Evolutionary conservation across 129 eudicot species (phyloP).

Genomic region (Flaveria ramosissima): DNA sequence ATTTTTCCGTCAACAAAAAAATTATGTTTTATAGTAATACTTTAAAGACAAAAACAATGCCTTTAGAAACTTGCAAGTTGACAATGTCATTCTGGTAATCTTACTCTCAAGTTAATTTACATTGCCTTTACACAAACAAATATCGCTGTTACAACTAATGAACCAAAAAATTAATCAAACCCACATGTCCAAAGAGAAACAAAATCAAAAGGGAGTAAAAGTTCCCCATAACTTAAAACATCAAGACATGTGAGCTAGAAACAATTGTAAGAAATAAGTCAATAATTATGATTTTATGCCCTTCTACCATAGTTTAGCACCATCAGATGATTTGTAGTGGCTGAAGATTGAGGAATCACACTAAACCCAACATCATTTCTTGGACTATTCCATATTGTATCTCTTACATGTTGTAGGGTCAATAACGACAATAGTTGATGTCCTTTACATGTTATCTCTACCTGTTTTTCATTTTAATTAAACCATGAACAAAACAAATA

Average conservation of each 20-base stretch:
- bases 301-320: slow-evolving; percentile 53
- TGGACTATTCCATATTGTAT: slow-evolving; percentile 57
- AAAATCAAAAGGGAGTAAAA: slow-evolving; percentile 28
- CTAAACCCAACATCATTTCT: slow-evolving; percentile 32
- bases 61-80: neutral
- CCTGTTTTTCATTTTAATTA: slow-evolving; percentile 40
- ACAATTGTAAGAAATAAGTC: slow-evolving; percentile 18
- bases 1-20: too few relatives aligned
- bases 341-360: slow-evolving; percentile 36
- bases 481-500: slow-evolving; percentile 7
- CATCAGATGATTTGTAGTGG: slow-evolving; percentile 52
- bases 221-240: slow-evolving; percentile 38
- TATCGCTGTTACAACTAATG: slow-evolving; percentile 25
- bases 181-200: slow-evolving; percentile 27
- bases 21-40: neutral
- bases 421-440: slow-evolving; percentile 55
- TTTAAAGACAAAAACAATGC: neutral
- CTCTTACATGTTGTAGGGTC: slow-evolving; percentile 83
- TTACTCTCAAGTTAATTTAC: slow-evolving; percentile 28
- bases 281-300: slow-evolving; percentile 16
- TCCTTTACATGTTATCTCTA: slow-evolving; percentile 89
- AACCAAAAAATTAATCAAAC: slow-evolving; percentile 30
- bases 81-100: neutral
- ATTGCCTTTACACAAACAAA: slow-evolving; percentile 15
- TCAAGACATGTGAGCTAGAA: slow-evolving; percentile 22